Evolutionary conservation across 2,329 filamentous ascomycete genomes (phyloP).

Genomic region (Macroventuria anomochaeta): DNA sequence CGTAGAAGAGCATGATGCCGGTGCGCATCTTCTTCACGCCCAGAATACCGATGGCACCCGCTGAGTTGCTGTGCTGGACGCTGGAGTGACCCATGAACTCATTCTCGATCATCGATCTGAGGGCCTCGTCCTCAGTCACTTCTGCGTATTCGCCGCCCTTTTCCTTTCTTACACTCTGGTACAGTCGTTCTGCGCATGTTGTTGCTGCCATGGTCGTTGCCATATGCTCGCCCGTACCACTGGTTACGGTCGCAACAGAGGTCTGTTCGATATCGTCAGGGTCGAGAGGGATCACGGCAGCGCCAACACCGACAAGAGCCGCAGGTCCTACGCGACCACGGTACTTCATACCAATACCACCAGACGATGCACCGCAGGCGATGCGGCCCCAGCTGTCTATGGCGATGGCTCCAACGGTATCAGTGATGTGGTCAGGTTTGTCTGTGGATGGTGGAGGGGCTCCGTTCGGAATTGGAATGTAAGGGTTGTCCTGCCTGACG

Average conservation of each 20-base stretch:
- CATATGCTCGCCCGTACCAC: slow-evolving; percentile 97
- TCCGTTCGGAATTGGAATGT: slow-evolving; percentile 7
- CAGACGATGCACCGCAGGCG: slow-evolving; percentile 93
- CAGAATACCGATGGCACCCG: slow-evolving; percentile 90
- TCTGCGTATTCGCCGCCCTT: slow-evolving; percentile 67
- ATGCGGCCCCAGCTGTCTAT: slow-evolving; percentile 86
- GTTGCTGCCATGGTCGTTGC: slow-evolving; percentile 91
- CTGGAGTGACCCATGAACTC: slow-evolving; percentile 95
- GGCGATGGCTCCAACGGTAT: slow-evolving; percentile 95
- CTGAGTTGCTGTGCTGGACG: slow-evolving; percentile 77
- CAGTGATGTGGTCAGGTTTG: slow-evolving; percentile 72
- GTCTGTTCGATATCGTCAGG: slow-evolving; percentile 71
- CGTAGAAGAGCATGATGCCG: slow-evolving; percentile 87
- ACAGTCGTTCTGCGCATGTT: slow-evolving; percentile 84
- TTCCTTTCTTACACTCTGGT: slow-evolving; percentile 69
- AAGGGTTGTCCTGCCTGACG: slow-evolving; percentile 22
- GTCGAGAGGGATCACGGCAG: slow-evolving; percentile 82
- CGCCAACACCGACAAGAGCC: slow-evolving; percentile 89
- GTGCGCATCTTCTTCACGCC: slow-evolving; percentile 81
- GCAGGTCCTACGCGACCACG: slow-evolving; percentile 89
- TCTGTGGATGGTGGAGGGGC: slow-evolving; percentile 8
- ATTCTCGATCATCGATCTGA: slow-evolving; percentile 78
- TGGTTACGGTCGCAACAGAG: slow-evolving; percentile 84
- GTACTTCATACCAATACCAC: slow-evolving; percentile 98
- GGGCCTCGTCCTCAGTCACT: slow-evolving; percentile 77